Evolutionary conservation across 208 protist genomes (phyloP).

Genomic region (Herpetomonas tarakana): DNA sequence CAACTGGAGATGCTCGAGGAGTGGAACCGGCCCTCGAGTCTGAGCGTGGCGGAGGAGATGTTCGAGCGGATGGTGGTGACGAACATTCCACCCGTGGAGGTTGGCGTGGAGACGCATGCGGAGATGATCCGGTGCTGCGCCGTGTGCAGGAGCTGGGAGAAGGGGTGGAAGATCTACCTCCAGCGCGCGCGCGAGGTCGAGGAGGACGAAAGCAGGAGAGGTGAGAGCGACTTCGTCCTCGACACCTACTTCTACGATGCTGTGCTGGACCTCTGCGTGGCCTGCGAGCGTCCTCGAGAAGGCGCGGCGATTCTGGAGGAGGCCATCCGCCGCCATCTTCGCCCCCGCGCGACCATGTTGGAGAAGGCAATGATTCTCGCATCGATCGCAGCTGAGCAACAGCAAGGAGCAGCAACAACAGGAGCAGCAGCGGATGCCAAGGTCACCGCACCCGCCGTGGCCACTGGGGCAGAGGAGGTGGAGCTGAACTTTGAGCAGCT

Average conservation of each 20-base stretch:
- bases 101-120: constrained; percentile 80
- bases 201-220: constrained; percentile 19
- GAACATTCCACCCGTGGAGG: constrained; percentile 86
- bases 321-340: constrained; percentile 66
- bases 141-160: constrained; percentile 67
- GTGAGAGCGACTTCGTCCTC: constrained; percentile 41
- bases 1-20: constrained; percentile 76
- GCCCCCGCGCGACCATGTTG: constrained; percentile 66
- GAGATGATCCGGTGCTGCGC: constrained; percentile 92
- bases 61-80: constrained; percentile 90
- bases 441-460: neutral
- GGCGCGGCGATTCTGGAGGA: constrained; percentile 64
- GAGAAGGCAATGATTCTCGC: constrained; percentile 66
- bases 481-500: constrained; percentile 11
- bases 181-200: constrained; percentile 77
- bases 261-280: constrained; percentile 73
- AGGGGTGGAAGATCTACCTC: constrained; percentile 76
- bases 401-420: constrained; percentile 7
- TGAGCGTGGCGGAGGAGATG: constrained; percentile 76
- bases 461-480: neutral
- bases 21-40: constrained; percentile 44
- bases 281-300: constrained; percentile 43
- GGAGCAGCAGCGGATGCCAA: neutral
- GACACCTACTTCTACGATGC: constrained; percentile 83
- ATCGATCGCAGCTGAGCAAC: constrained; percentile 51